Evolutionary conservation across 495 filamentous ascomycete genomes (phyloP), one percentile per base, ranked within the genome.

Genomic region (Rostrohypoxylon terebratum): DNA sequence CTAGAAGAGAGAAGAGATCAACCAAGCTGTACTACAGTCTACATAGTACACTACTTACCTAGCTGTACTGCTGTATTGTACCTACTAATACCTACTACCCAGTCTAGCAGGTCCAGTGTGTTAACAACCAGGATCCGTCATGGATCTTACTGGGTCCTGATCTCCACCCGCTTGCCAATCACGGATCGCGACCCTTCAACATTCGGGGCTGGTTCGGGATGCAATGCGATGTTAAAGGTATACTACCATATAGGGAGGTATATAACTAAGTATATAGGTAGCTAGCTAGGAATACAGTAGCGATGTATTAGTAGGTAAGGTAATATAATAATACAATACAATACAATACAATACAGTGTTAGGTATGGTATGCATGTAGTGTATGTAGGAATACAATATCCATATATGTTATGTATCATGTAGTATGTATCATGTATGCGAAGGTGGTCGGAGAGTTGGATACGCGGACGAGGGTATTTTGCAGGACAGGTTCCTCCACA

Each of bases 131-230:
- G 42, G 54, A 40, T 28, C 28, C 28, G 28, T 5, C 28, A 28
- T 28, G 28, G 28, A 28, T 67, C 25, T 60, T 14, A 53, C 61
- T 68, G 44, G 59, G 58, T 42, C 51, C 51, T 74, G 71, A 74
- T 70, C 62, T 67, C 62, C 57, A 53, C 66, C 34, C 6, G 45
- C 60, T 45, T 64, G 50, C 66, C 66, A 74, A 66, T 67, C 66
- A 74, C 59, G 66, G 67, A 62, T 62, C 62, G 63, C 55, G 50
- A 74, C 71, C 71, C 63, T 34, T 67, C 53, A 45, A 70, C n/a
- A 45, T 50, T 70, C 66, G 71, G 71, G 40, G 18, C 20, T 70
- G 66, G 71, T 69, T 70, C 71, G 71, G 71, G 66, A 69, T 74
- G 71, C 71, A 70, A 74, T 74, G 71, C 66, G 66, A 70, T 70